Evolutionary conservation across 305 asterid genomes (phyloP).

Genomic region (Plantago coronopus): DNA sequence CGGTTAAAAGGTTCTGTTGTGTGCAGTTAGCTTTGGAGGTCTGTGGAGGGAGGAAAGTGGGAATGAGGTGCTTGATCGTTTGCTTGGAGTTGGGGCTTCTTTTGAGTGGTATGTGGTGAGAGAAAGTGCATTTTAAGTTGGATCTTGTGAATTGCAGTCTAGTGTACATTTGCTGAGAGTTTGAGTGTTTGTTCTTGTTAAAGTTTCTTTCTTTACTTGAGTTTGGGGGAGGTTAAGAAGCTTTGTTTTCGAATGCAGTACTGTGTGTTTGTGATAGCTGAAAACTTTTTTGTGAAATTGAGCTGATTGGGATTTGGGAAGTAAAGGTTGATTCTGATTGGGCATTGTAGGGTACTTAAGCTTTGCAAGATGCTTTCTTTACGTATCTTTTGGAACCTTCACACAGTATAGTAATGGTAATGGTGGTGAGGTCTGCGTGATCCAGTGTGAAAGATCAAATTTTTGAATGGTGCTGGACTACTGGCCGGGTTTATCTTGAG

Average conservation of each 20-base stretch:
- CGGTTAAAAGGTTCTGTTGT: constrained; percentile 18
- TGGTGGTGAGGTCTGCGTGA: constrained; percentile 12
- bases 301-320: constrained; percentile 14
- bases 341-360: constrained; percentile 3
- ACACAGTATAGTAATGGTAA: constrained; percentile 5
- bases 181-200: neutral
- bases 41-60: constrained; percentile 24
- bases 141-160: constrained; percentile 11
- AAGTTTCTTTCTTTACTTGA: constrained; percentile 8
- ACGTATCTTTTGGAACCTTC: neutral
- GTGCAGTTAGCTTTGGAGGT: constrained; percentile 22
- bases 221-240: neutral
- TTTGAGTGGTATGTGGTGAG: constrained; percentile 45
- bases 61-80: constrained; percentile 37
- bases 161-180: neutral
- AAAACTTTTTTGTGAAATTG: constrained; percentile 10
- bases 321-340: neutral
- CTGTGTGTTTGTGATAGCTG: neutral
- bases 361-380: constrained; percentile 1
- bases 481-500: constrained; percentile 4
- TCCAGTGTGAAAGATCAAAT: neutral
- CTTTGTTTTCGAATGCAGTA: constrained; percentile 2
- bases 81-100: constrained; percentile 40
- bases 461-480: neutral
- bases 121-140: constrained; percentile 5